Evolutionary conservation across 108 stramenopile species (phyloP).

Genomic region (Nitzschia sp.): DNA sequence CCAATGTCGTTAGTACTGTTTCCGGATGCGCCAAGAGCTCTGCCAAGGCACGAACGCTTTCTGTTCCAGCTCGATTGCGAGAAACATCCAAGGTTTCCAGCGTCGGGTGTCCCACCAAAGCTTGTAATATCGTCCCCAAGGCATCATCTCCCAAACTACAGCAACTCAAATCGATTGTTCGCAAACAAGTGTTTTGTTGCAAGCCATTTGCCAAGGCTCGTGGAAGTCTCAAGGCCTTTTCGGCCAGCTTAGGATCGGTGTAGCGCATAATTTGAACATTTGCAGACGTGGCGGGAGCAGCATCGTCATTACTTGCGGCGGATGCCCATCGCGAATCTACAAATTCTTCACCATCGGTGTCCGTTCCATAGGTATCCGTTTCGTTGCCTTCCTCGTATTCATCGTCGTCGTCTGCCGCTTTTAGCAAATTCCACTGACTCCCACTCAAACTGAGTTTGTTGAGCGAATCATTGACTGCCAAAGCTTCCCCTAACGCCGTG

Average conservation of each 20-base stretch:
- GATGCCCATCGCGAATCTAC: not conserved
- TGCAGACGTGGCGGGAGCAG: not conserved
- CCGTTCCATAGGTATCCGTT: not conserved
- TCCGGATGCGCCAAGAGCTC: not conserved
- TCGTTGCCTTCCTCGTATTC: not conserved
- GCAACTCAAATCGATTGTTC: conserved; percentile 21
- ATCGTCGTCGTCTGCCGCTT: conserved; percentile 2
- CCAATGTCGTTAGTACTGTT: not conserved
- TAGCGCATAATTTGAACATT: not conserved
- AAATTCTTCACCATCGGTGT: not conserved
- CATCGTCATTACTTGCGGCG: conserved; percentile 1
- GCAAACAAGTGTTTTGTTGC: conserved; percentile 4
- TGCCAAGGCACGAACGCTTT: conserved; percentile 11
- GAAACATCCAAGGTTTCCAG: conserved; percentile 21
- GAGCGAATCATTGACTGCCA: conserved; percentile 8
- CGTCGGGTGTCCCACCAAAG: conserved; percentile 5
- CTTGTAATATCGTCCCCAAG: conserved; percentile 1
- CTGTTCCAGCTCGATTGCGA: conserved; percentile 5
- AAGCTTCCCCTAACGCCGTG: conserved; percentile 3
- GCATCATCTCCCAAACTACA: conserved; percentile 20
- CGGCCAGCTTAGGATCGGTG: not conserved
- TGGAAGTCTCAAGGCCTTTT: not conserved
- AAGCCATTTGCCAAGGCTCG: conserved; percentile 13
- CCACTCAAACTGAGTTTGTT: conserved; percentile 28
- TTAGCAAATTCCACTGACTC: conserved; percentile 10